Base-by-base conservation (phyloP, 2,329 filamentous ascomycete genomes). In the Berkeleyomyces basicola region DNA sequence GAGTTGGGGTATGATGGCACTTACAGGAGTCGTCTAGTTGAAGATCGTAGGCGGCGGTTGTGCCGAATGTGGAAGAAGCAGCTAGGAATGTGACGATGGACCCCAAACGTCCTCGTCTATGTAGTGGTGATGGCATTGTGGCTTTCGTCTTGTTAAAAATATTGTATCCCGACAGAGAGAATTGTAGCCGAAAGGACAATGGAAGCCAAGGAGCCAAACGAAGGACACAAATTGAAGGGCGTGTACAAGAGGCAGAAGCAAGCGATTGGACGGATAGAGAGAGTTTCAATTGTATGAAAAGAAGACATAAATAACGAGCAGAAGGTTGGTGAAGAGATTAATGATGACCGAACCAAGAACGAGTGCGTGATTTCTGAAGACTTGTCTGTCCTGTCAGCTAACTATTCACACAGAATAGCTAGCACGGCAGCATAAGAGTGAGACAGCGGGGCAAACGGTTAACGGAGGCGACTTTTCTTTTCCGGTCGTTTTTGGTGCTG, bases 31-130 rank as follows among this genome's bases (percentile, higher is more conserved):
- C 23, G 63, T 73, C 69, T 39, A 72, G 70, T 63, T 75, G 68
- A 62, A 76, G 67, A 39, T 73, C 64, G 63, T 75, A 76, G 46
- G 72, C 73, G 51, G 51, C 51, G 11, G 58, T 62, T 46, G 69
- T 9, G 33, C 59, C 66, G 37, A 72, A 64, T 59, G 65, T 66
- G 60, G 65, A 68, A 16, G 68, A 60, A 55, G 67, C 64, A 40
- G 72, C 64, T 47, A 73, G 63, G 46, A 71, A 47, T 7, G 66
- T 63, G 36, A 68, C 59, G 51, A 70, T 63, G 46, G 70, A 65
- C 59, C 65, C 64, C n/a, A 63, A 46, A 23, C 31, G 61, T 46
- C 43, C 44, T 14, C 39, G 43, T 36, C 42, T 42, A n/a, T 33
- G 44, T 31, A 23, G 57, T 40, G 53, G 51, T 42, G 60, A 55